Evolutionary conservation across 495 filamentous ascomycete species (phyloP).

Genomic region (Podospora comata): DNA sequence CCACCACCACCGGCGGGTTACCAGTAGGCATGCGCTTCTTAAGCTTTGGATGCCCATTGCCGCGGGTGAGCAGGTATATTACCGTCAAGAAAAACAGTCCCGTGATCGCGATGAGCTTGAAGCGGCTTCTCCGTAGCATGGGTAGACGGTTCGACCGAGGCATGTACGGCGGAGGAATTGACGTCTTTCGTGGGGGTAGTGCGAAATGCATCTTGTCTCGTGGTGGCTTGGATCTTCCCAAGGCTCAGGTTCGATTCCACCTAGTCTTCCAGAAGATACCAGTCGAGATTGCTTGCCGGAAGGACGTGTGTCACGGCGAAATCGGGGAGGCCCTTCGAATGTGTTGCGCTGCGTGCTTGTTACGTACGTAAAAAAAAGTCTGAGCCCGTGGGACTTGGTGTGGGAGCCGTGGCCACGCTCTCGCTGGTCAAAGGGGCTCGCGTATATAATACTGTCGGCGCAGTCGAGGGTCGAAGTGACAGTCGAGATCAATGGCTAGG

Average conservation of each 20-base stretch:
- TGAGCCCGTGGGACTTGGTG: not conserved
- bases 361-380: not conserved
- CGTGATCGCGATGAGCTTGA: slow-evolving; percentile 60
- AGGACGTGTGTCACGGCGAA: not conserved
- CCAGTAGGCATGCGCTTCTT: slow-evolving; percentile 46
- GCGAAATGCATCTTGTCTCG: slow-evolving; percentile 78
- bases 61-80: slow-evolving; percentile 58
- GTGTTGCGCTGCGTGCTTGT: not conserved
- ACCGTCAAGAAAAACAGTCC: slow-evolving; percentile 55
- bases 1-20: slow-evolving; percentile 77
- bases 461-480: not conserved
- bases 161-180: slow-evolving; percentile 60
- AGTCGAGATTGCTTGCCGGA: not conserved
- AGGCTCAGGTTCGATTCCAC: slow-evolving; percentile 10
- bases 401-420: not conserved
- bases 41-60: slow-evolving; percentile 29
- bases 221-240: slow-evolving; percentile 13
- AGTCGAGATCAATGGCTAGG: slow-evolving; percentile 5
- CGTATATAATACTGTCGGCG: not conserved
- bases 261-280: not conserved
- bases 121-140: slow-evolving; percentile 60
- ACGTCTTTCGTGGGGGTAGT: slow-evolving; percentile 77
- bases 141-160: slow-evolving; percentile 60
- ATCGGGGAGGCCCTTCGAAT: slow-evolving; percentile 4
- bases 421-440: not conserved